These are phyloP conservation scores for Isochrysis galbana DNA, from an alignment of 78 protist species.

Conservation along the genomic window DNA sequence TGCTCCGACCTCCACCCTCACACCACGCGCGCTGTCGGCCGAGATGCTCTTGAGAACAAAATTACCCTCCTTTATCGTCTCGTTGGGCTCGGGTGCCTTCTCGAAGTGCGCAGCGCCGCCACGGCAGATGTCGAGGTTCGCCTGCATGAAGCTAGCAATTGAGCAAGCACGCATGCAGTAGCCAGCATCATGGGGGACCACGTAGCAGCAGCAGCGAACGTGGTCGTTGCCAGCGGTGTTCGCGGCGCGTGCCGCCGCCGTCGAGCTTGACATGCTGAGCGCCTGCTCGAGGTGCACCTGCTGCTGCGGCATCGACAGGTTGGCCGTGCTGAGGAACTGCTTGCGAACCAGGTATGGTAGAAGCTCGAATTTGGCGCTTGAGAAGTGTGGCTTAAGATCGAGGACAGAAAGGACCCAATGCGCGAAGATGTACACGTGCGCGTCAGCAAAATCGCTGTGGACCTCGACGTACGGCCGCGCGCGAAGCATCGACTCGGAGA, in stretches of 20 bases:
- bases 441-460: slow-evolving; percentile 57
- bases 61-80: background rate
- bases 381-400: background rate
- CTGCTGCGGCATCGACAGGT: background rate
- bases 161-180: slow-evolving; percentile 55
- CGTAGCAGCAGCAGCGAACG: slow-evolving; percentile 36
- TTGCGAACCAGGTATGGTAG: slow-evolving; percentile 51
- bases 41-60: background rate
- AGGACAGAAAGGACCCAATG: slow-evolving; percentile 72
- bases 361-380: slow-evolving; percentile 47
- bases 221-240: background rate
- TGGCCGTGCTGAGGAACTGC: background rate
- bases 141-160: slow-evolving; percentile 37
- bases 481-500: background rate
- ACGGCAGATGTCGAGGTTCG: background rate
- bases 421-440: slow-evolving; percentile 76
- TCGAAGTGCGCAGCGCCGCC: background rate
- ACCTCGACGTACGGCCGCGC: slow-evolving; percentile 32
- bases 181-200: slow-evolving; percentile 14
- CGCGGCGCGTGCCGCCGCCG: background rate
- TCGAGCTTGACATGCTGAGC: background rate
- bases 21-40: slow-evolving; percentile 33
- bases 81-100: slow-evolving; percentile 29
- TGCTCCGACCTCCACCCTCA: background rate
- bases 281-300: background rate